A percentile compares a stretch with the other conserved stretches of the same genome.
Conservation (phyloP, 129 eudicot species). For the Erigeron canadensis region DNA sequence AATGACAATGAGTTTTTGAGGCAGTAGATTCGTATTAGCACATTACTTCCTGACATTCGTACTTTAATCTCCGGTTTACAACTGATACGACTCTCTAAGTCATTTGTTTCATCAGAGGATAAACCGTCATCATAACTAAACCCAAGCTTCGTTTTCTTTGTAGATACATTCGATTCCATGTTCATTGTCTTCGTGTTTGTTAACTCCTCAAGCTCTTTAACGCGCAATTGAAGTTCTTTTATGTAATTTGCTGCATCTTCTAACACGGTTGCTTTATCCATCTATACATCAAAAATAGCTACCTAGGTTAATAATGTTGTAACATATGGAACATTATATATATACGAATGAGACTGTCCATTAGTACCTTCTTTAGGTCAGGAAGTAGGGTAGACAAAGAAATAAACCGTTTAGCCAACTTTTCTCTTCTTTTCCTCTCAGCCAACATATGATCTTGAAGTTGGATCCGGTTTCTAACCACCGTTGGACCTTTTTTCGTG, state of each 20-base stretch:
- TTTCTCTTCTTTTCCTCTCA: conserved; percentile 60
- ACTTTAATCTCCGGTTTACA: conserved; percentile 33
- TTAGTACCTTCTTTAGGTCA: conserved; percentile 40
- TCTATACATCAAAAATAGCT: conserved; percentile 15
- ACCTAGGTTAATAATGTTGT: not conserved
- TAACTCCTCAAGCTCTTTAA: conserved; percentile 31
- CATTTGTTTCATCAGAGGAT: conserved; percentile 17
- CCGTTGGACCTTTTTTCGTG: conserved; percentile 4
- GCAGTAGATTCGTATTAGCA: conserved; percentile 33
- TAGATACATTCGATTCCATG: not conserved
- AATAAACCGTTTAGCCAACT: conserved; percentile 35
- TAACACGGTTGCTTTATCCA: conserved; percentile 46
- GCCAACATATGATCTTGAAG: conserved; percentile 54
- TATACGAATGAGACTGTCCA: not conserved
- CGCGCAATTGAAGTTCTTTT: conserved; percentile 29
- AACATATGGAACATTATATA: not conserved
- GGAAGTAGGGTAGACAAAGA: conserved; percentile 53
- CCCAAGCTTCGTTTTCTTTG: conserved; percentile 12
- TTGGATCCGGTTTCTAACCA: conserved; percentile 34
- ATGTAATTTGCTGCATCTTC: conserved; percentile 36
- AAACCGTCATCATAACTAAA: conserved; percentile 9
- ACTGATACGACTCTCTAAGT: not conserved
- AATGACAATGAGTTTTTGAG: conserved; percentile 17
- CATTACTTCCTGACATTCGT: conserved; percentile 27
- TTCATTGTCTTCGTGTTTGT: not conserved